Evolutionary conservation across 345 rosid species (phyloP).

Genomic region (Aegle marmelos): DNA sequence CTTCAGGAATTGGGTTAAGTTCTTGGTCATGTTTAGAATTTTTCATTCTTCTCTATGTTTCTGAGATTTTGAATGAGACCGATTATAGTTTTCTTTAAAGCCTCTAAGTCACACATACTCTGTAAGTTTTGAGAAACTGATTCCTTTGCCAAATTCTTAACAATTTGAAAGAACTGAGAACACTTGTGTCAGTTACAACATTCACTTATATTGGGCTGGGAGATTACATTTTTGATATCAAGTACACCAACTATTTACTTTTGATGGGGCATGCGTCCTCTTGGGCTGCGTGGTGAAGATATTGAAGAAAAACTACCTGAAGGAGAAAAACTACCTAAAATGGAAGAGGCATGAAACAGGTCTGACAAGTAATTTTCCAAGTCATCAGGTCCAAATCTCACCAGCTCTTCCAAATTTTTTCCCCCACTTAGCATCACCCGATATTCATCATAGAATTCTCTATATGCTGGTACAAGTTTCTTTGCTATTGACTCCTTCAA

Average conservation of each 20-base stretch:
- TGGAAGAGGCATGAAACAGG: constrained; percentile 55
- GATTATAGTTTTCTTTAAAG: not conserved
- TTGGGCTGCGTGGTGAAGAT: constrained; percentile 25
- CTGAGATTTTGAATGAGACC: not conserved
- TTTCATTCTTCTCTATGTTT: constrained; percentile 2
- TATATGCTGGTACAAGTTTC: constrained; percentile 56
- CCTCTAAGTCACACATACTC: too few species aligned
- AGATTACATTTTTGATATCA: constrained; percentile 7
- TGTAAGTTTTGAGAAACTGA: too few species aligned
- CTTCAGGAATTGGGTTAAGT: not conserved
- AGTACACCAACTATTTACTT: not conserved
- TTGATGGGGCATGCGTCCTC: constrained; percentile 31
- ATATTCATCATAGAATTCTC: constrained; percentile 47
- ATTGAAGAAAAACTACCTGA: not conserved
- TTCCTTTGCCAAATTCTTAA: not conserved
- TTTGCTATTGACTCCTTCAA: constrained; percentile 57
- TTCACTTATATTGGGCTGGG: not conserved
- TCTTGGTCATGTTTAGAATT: constrained; percentile 1
- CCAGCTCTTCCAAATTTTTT: constrained; percentile 33
- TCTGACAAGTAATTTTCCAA: constrained; percentile 64
- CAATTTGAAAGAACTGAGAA: not conserved
- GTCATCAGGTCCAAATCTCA: constrained; percentile 57
- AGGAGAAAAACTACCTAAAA: constrained; percentile 28
- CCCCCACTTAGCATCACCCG: constrained; percentile 29
- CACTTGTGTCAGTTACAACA: not conserved